Evolutionary conservation across 768 basidiomycete species (phyloP), one percentile per base, ranked within the genome.

Genomic region (Naematelia encephala): DNA sequence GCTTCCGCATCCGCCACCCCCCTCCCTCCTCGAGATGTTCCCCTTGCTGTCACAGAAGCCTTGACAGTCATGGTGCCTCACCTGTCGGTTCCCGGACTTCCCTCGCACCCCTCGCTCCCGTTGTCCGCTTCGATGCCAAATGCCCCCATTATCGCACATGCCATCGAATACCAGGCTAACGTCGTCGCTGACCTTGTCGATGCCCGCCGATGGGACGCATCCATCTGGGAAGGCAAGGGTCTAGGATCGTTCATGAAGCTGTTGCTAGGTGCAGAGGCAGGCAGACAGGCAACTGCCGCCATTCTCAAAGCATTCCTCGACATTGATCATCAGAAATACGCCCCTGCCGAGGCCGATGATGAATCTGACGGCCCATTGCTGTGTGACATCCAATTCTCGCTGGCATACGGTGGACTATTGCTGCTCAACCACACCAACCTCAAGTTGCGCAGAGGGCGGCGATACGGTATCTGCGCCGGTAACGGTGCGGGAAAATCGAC

Each of bases 401-500:
- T 97, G 61, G 92, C 94, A 19, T 97, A 97, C 74, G 94, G 94
- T 66, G 90, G 93, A 51, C 83, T 97, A 48, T 82, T 97, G 5
- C 84, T 98, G 62, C 84, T 97, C 64, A 97, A 94, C 46, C 93
- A 97, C 78, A 97, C 94, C 23, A 87, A 83, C 26, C 83, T 98
- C 59, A 87, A 89, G 60, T 84, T 98, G 57, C 82, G 90, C 74
- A 89, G 91, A 68, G 94, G 93, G 26, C 85, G 86, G 67, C 85
- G 93, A 62, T 98, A 98, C 79, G 93, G 94, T 72, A 91, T 98
- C 66, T 86, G 94, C 48, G 94, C 92, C 26, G 83, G 88, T n/a
- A 98, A 98, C 76, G 94, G 94, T 61, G 87, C 89, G 57, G 94
- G 94, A 64, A 98, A 98, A 79, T 89, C 88, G 16, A 97, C 94